Base-by-base conservation (phyloP, 192 early-diverging fungal genomes). In the Funneliformis geosporum region DNA sequence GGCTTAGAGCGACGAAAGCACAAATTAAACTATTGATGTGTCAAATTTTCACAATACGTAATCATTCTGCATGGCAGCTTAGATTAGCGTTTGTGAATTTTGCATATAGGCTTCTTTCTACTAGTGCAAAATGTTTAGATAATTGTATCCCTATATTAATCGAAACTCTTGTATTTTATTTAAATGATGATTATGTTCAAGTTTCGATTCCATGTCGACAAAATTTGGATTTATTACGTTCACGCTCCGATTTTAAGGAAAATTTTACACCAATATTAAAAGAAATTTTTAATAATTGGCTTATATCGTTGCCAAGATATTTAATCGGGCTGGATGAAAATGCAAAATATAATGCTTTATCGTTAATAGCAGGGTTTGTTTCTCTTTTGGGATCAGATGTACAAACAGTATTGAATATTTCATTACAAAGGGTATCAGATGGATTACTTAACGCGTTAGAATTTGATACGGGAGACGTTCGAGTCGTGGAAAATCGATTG, bases 391-490 rank as follows among this genome's bases (percentile, higher is more conserved):
- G 80, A 12, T 33, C 69, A 5, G 73, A 85, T 5, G 65, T 82
- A 21, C 73, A 80, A 25, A 84, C 38, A 62, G 80, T 84, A 16
- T 23, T 87, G 0, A 81, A 84, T 46, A 42, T 62, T 11, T 74
- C 70, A 7, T 70, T 85, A 12, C 21, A 76, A 16, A 75, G 80
- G 21, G 62, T 75, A n/a, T 72, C 83, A 1, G 80, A 83, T 64
- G 82, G 86, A 14, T 84, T 85, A 79, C 42, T 87, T 27, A 73
- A 67, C 8, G 78, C 83, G 2, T 60, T 87, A n/a, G 83, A 84
- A 60, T 78, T 84, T n/a, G 83, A 87, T 61, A 77, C 55, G 8
- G 62, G 72, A 4, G 73, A 79, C 60, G 27, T 82, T 6, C 73
- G 76, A 43, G 70, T 86, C 6, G 42, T 83, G 42, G 86, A 87